phyloP scores from a whole-genome alignment of 345 rosid genomes.

The Reutealis trisperma region DNA sequence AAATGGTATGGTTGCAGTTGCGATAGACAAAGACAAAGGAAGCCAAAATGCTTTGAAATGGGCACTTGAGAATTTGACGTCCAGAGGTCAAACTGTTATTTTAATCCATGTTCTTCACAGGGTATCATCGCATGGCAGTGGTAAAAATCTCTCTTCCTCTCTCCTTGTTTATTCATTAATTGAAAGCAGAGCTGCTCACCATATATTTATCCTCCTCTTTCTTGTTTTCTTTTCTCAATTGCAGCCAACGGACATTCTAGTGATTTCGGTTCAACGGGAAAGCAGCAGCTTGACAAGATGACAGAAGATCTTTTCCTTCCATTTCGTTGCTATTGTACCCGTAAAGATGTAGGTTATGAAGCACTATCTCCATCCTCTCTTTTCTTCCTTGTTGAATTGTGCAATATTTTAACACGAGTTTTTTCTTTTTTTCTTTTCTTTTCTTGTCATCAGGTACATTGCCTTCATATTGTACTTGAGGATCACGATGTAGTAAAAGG shows the following conservation, averaged over 20 bases:
- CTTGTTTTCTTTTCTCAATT: not conserved
- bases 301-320: constrained; percentile 66
- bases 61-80: constrained; percentile 69
- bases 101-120: constrained; percentile 62
- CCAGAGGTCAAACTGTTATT: constrained; percentile 64
- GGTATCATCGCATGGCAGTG: constrained; percentile 21
- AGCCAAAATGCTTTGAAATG: constrained; percentile 83
- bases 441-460: constrained; percentile 43
- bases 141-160: too few species aligned
- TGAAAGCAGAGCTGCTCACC: not conserved
- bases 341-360: constrained; percentile 61
- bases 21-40: constrained; percentile 80
- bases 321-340: constrained; percentile 83
- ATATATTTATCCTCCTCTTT: too few species aligned
- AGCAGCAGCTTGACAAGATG: constrained; percentile 47
- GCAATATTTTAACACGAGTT: not conserved
- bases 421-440: not conserved
- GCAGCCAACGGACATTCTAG: constrained; percentile 30
- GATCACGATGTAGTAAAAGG: constrained; percentile 66
- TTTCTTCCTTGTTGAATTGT: not conserved
- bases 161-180: not conserved
- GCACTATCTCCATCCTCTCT: not conserved
- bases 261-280: constrained; percentile 19
- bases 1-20: constrained; percentile 72
- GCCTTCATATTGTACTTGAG: constrained; percentile 65